phyloP scores from a whole-genome alignment of 331 rosid species.

The Quercus tomentella region DNA sequence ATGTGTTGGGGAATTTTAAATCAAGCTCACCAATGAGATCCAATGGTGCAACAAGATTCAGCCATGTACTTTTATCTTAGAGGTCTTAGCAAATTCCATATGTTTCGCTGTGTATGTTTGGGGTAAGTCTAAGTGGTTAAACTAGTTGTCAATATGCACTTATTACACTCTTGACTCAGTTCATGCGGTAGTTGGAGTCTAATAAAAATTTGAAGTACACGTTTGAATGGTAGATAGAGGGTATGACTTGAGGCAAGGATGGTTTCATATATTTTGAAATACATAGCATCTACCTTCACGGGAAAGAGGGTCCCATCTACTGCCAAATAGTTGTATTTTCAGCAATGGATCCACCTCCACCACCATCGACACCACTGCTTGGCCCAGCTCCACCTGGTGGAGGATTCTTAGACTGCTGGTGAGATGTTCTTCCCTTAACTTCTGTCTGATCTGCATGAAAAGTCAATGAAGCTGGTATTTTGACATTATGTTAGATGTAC shows the following conservation, averaged over 20 bases:
- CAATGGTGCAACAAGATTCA: neutral
- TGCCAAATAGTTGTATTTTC: no score
- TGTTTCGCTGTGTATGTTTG: no score
- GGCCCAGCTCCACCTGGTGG: constrained; percentile 25
- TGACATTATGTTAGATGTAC: neutral
- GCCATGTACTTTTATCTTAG: neutral
- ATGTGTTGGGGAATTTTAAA: neutral
- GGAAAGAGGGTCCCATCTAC: neutral
- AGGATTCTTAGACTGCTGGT: constrained; percentile 64
- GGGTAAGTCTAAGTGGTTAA: neutral
- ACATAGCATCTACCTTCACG: neutral
- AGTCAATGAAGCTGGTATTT: neutral
- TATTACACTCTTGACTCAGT: neutral
- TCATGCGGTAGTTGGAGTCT: constrained; percentile 26
- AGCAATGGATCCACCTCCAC: constrained; percentile 60
- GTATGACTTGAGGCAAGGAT: constrained; percentile 29
- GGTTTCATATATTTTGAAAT: constrained; percentile 6
- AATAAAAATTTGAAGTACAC: neutral
- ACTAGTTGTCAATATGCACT: neutral
- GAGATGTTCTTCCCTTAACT: neutral
- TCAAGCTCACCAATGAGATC: neutral
- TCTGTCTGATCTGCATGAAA: neutral
- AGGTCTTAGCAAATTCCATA: neutral
- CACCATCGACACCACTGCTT: constrained; percentile 41
- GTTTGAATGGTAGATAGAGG: constrained; percentile 68